Evolutionary conservation across 257 asterid genomes (phyloP), one percentile per base, ranked within the genome.

Genomic region (Primulina tabacum): DNA sequence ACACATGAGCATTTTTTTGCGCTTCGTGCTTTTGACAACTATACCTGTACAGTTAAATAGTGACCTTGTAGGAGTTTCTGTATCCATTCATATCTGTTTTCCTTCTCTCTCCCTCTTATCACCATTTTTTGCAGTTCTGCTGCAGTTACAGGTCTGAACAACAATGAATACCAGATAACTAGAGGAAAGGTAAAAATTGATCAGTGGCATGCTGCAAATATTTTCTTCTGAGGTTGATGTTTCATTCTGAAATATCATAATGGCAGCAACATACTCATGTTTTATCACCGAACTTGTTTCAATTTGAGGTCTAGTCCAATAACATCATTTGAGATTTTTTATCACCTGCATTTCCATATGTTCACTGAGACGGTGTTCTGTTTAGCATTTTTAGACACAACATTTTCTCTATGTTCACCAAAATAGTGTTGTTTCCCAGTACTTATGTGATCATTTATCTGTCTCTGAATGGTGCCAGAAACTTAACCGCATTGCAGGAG

Each of bases 81-180:
- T 75, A 26, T 12, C 7, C n/a, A 8, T 34, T 37, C 11, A 11
- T 68, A 33, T 50, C 21, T 34, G 58, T 67, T 60, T 69, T 64
- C 73, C 52, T 59, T 63, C 56, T 61, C 77, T 64, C 73, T 58
- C 59, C 61, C 56, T 61, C 77, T 73, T 60, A 69, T 71, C 67
- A 33, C 59, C 18, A 0, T 43, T 56, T 82, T 52, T 74, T 82
- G 87, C 96, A 94, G 99, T 78, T 78, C 71, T 67, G 86, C 97
- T 73, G 86, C 92, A 43, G 82, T 94, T 69, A 94, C 95, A 5
- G 99, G 99, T 71, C 89, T 94, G 74, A 94, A 94, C 89, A 94
- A 94, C 84, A 94, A 89, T 58, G 99, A 91, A 76, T 94, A 94
- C 79, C 99, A 94, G 85, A 94, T 94, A 71, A 62, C 93, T 16